Base-by-base conservation (phyloP, 495 filamentous ascomycete genomes). In the Xylaria telfairii region DNA sequence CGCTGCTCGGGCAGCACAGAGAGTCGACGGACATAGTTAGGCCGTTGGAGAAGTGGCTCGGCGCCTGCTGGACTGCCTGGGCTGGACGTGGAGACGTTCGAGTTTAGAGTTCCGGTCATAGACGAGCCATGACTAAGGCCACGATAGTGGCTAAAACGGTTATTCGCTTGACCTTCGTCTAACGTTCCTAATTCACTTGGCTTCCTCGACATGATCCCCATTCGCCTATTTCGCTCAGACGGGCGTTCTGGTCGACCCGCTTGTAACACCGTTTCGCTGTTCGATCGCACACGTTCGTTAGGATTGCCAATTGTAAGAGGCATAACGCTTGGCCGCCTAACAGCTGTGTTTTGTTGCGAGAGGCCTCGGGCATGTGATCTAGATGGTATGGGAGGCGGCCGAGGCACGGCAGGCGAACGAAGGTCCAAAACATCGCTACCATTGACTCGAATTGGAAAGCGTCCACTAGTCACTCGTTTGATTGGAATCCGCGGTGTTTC, bases 1-100 rank as follows among this genome's bases (percentile, higher is more conserved):
- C 92, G 92, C 69, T 92, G 87, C 78, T 95, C 94, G 5, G 94
- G 95, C 12, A 97, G 83, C 71, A 94, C 93, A 9, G 92, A 95
- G 59, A 97, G 87, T 37, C 92, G 87, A 49, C 93, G 89, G 24
- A 93, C 90, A 76, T 92, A 91, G 32, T 86, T 82, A 30, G 85
- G 82, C 46, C 86, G 80, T 75, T 87, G 80, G 78, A 86, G 77
- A 71, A 87, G 74, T 60, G 82, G 77, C 39, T 87, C 89, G 21
- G 85, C 83, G 10, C 42, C 46, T 17, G 64, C 64, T 4, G 90
- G 89, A 73, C 87, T 90, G 13, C 84, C 84, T 17, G 89, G 85
- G 74, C 85, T 89, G 47, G 72, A 46, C 7, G 51, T 72, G n/a
- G 73, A 64, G 17, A 53, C 56, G 51, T 72, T 75, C 72, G 81